A percentile compares a stretch with the other conserved stretches of the same genome.
phyloP scores from a whole-genome alignment of 208 protist genomes.

The Trypanosoma avium region DNA sequence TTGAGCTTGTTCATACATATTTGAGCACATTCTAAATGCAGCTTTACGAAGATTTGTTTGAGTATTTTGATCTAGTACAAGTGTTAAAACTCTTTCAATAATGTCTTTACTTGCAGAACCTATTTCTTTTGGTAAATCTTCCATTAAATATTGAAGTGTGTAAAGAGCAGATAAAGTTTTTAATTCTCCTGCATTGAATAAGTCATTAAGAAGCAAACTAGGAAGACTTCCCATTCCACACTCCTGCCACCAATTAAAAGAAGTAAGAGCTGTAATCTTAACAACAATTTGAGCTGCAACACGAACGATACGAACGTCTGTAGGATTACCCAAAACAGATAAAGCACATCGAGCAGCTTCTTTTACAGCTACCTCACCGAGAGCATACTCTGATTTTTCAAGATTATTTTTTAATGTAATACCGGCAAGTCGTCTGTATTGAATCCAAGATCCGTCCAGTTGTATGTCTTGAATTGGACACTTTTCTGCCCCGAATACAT shows the following conservation, averaged over 20 bases:
- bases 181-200: conserved; percentile 56
- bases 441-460: conserved; percentile 55
- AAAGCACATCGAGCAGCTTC: conserved; percentile 67
- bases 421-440: conserved; percentile 76
- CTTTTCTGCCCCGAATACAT: conserved; percentile 52
- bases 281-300: conserved; percentile 84
- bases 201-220: conserved; percentile 58
- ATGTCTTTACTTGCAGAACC: conserved; percentile 71
- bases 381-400: conserved; percentile 44
- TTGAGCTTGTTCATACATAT: conserved; percentile 80
- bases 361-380: conserved; percentile 75
- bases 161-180: conserved; percentile 79
- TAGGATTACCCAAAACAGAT: conserved; percentile 42
- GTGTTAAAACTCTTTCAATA: conserved; percentile 51
- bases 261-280: conserved; percentile 76
- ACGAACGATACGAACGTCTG: conserved; percentile 59
- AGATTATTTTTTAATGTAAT: conserved; percentile 89
- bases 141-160: conserved; percentile 85
- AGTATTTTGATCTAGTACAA: conserved; percentile 30
- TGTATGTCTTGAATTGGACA: conserved; percentile 51
- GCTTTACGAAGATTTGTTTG: conserved; percentile 60
- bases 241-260: conserved; percentile 77
- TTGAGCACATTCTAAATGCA: conserved; percentile 86
- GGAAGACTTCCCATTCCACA: conserved; percentile 62
- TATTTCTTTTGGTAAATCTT: conserved; percentile 81